phyloP scores from a whole-genome alignment of 2,329 filamentous ascomycete species.

The Akanthomyces lecanii region DNA sequence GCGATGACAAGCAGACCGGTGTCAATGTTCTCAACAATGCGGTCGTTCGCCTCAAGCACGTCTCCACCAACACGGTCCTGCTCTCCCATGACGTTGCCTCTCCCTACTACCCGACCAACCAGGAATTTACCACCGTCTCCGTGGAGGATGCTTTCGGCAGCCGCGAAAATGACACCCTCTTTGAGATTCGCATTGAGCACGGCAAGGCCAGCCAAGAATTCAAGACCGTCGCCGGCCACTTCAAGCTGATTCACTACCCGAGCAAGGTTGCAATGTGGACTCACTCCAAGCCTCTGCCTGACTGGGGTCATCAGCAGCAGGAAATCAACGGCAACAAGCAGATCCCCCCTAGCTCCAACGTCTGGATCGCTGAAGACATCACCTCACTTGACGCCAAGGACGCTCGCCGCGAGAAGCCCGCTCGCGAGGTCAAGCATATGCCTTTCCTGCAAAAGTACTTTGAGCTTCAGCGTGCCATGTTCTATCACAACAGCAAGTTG shows the following conservation, averaged over 20 bases:
- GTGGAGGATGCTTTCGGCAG: constrained; percentile 67
- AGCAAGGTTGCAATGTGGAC: constrained; percentile 99
- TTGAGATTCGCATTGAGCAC: constrained; percentile 86
- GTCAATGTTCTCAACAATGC: constrained; percentile 77
- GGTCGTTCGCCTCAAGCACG: constrained; percentile 77
- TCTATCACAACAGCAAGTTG: constrained; percentile 97
- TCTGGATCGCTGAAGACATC: constrained; percentile 92
- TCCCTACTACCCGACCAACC: constrained; percentile 93
- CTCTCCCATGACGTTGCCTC: constrained; percentile 96
- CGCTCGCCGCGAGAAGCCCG: constrained; percentile 68
- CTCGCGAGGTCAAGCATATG: constrained; percentile 74
- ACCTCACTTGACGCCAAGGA: constrained; percentile 70
- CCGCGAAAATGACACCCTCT: constrained; percentile 83
- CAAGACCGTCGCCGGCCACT: constrained; percentile 85
- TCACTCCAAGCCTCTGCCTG: constrained; percentile 87
- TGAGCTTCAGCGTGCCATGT: constrained; percentile 96
- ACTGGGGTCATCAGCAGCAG: constrained; percentile 95
- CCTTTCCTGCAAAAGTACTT: constrained; percentile 93
- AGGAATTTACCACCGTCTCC: constrained; percentile 88
- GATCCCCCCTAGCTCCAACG: constrained; percentile 78
- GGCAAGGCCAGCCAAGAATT: constrained; percentile 79
- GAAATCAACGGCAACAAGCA: constrained; percentile 99
- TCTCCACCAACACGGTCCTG: constrained; percentile 80
- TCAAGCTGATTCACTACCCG: constrained; percentile 91
- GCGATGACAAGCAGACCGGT: constrained; percentile 54